A percentile compares a stretch with the other conserved stretches of the same genome.
phyloP scores from a whole-genome alignment of 2,329 filamentous ascomycete genomes.

The Penicillium janthinellum region DNA sequence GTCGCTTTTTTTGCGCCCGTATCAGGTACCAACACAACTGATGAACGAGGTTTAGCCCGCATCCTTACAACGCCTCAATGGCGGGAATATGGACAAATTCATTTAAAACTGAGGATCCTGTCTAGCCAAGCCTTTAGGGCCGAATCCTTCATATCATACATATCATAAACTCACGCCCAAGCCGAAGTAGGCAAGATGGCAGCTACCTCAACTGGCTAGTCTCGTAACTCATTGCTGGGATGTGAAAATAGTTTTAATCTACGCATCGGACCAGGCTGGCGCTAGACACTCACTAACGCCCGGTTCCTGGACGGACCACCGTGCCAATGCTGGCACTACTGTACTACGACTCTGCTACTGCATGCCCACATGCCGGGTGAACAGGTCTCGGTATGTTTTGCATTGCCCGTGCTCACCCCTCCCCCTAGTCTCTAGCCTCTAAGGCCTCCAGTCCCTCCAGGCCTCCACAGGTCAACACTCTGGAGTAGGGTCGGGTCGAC shows the following conservation, averaged over 20 bases:
- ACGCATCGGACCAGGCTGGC: background rate
- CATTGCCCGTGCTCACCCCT: slow-evolving; percentile 7
- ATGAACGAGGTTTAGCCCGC: background rate
- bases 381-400: slow-evolving; percentile 20
- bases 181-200: background rate
- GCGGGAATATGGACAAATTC: background rate
- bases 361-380: slow-evolving; percentile 9
- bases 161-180: background rate
- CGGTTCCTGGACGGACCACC: slow-evolving; percentile 12
- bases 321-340: slow-evolving; percentile 9
- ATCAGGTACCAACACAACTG: background rate
- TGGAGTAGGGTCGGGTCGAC: slow-evolving; percentile 9
- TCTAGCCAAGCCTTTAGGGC: background rate
- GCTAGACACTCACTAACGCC: slow-evolving; percentile 5
- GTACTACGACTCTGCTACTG: slow-evolving; percentile 26
- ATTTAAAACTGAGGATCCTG: background rate
- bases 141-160: slow-evolving; percentile 1
- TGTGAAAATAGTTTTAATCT: background rate
- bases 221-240: background rate
- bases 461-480: slow-evolving; percentile 9
- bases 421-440: background rate
- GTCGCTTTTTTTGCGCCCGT: slow-evolving; percentile 1
- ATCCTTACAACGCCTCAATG: background rate
- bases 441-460: background rate
- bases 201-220: background rate